Evolutionary conservation across 345 rosid genomes (phyloP).

Genomic region (Noccaea bulbosa): DNA sequence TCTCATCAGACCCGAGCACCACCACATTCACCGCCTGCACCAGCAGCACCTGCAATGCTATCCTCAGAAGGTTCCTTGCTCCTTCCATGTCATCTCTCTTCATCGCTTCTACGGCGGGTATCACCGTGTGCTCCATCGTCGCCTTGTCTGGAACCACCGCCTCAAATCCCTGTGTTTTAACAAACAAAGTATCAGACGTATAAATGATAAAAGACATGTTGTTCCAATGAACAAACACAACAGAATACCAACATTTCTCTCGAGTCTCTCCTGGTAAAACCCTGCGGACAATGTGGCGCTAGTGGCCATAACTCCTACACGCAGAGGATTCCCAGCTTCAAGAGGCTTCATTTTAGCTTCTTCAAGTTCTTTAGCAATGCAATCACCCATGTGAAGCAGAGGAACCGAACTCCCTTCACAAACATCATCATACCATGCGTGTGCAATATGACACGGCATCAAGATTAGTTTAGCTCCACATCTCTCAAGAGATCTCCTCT

Average conservation of each 20-base stretch:
- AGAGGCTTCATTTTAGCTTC: constrained; percentile 65
- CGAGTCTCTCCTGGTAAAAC: constrained; percentile 63
- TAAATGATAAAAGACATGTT: background rate
- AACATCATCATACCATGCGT: constrained; percentile 61
- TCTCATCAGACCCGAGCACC: constrained; percentile 64
- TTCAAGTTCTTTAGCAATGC: constrained; percentile 65
- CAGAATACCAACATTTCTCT: constrained; percentile 53
- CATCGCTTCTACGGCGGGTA: constrained; percentile 58
- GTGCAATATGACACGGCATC: constrained; percentile 68
- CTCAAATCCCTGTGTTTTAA: constrained; percentile 61
- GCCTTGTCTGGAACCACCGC: constrained; percentile 68
- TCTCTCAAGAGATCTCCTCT: constrained; percentile 62
- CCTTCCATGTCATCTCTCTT: constrained; percentile 63
- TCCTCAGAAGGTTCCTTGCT: constrained; percentile 60
- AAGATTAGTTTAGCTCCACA: constrained; percentile 68
- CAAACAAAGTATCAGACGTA: background rate
- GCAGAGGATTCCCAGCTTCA: constrained; percentile 61
- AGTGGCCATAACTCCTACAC: constrained; percentile 65
- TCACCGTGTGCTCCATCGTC: constrained; percentile 57
- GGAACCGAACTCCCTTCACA: constrained; percentile 59
- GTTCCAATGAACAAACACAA: constrained; percentile 2
- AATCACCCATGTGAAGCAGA: constrained; percentile 63
- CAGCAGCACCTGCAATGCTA: constrained; percentile 61
- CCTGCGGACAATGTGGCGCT: constrained; percentile 49
- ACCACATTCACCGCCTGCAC: constrained; percentile 67